Percentiles rank a stretch among this genome's conserved stretches.
Conservation (phyloP, 495 filamentous ascomycete species). For the Trichoderma gamsii region DNA sequence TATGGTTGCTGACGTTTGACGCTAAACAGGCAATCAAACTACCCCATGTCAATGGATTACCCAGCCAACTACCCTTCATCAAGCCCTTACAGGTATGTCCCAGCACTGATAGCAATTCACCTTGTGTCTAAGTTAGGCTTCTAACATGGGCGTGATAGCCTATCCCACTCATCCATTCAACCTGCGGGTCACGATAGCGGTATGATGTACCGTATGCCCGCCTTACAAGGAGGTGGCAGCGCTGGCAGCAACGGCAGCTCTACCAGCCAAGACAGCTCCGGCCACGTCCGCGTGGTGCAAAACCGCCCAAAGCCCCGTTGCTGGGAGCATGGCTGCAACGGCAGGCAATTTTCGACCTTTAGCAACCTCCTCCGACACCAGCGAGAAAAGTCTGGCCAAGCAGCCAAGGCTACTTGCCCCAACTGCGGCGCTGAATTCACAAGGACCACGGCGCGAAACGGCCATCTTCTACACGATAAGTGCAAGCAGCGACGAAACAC, state of each 20-base stretch:
- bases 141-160: constrained; percentile 19
- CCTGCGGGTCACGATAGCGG: constrained; percentile 27
- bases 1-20: constrained; percentile 17
- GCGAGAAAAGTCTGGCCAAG: constrained; percentile 86
- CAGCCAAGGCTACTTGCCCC: constrained; percentile 77
- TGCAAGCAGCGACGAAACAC: constrained; percentile 61
- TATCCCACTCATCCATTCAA: constrained; percentile 24
- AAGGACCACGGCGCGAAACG: constrained; percentile 82
- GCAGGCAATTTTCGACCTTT: constrained; percentile 89
- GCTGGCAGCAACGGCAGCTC: constrained; percentile 16
- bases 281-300: constrained; percentile 62
- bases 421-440: constrained; percentile 90
- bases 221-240: constrained; percentile 21
- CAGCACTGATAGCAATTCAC: not conserved
- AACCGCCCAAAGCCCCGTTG: constrained; percentile 83
- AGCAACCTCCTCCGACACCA: constrained; percentile 90
- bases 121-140: not conserved
- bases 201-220: constrained; percentile 40
- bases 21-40: constrained; percentile 24
- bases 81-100: constrained; percentile 40
- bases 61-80: constrained; percentile 18
- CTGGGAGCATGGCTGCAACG: constrained; percentile 94
- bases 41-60: constrained; percentile 27
- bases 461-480: constrained; percentile 82
- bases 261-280: constrained; percentile 25